phyloP scores from a whole-genome alignment of 2,329 filamentous ascomycete genomes.

The Calonectria ilicicola region DNA sequence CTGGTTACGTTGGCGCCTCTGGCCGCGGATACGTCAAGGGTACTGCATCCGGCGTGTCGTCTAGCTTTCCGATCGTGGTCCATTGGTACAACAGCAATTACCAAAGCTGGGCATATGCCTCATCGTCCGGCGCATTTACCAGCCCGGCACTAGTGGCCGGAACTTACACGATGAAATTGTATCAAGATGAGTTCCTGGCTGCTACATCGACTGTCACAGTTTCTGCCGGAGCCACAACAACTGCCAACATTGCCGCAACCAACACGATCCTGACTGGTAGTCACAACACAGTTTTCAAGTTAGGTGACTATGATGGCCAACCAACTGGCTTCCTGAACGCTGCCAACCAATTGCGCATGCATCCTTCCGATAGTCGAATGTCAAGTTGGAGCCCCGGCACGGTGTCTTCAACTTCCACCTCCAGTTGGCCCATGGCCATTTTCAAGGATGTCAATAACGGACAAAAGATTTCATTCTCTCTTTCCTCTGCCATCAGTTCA shows the following conservation, averaged over 20 bases:
- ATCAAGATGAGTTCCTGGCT: conserved; percentile 11
- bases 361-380: conserved; percentile 13
- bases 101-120: neutral
- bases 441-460: conserved; percentile 18
- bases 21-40: conserved; percentile 11
- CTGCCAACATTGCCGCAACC: conserved; percentile 6
- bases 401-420: neutral
- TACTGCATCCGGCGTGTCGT: conserved; percentile 2
- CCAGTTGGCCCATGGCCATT: conserved; percentile 10
- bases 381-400: conserved; percentile 11
- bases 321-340: conserved; percentile 10
- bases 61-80: conserved; percentile 12
- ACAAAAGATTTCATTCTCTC: conserved; percentile 3
- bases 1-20: conserved; percentile 12
- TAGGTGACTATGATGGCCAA: conserved; percentile 14
- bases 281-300: conserved; percentile 12
- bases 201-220: conserved; percentile 6
- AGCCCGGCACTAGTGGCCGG: conserved; percentile 3
- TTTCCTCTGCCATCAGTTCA: conserved; percentile 3
- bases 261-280: conserved; percentile 9
- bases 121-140: conserved; percentile 1
- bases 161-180: conserved; percentile 11
- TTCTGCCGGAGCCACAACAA: neutral
- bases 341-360: conserved; percentile 11
- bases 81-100: conserved; percentile 15